A percentile compares a stretch with the other conserved stretches of the same genome.
Conservation (phyloP, 2,329 filamentous ascomycete species). For the Dactylellina parvicollis region DNA sequence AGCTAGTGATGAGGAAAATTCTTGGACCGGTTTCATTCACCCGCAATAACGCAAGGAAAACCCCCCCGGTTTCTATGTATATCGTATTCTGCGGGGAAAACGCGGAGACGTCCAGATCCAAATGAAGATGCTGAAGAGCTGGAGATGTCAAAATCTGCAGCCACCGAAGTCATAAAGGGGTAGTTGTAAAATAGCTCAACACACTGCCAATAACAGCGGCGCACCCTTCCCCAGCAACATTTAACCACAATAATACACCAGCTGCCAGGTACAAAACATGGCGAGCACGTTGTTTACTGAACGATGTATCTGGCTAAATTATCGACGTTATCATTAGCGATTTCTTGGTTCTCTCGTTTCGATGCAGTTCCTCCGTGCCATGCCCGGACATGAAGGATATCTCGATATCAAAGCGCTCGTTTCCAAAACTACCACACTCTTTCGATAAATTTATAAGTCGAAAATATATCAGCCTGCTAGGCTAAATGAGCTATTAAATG, state of each 20-base stretch:
- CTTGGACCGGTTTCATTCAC: not conserved
- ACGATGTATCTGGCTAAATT: conserved; percentile 34
- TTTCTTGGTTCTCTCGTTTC: conserved; percentile 43
- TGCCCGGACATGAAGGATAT: not conserved
- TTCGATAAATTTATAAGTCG: not conserved
- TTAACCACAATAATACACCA: not conserved
- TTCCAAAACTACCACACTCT: not conserved
- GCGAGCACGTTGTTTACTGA: conserved; percentile 39
- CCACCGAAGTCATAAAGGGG: conserved; percentile 25
- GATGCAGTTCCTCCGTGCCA: not conserved
- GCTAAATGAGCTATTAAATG: conserved; percentile 30
- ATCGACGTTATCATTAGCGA: conserved; percentile 41
- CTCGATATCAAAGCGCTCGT: conserved; percentile 15
- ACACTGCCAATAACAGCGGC: conserved; percentile 16
- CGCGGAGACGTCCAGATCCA: conserved; percentile 20
- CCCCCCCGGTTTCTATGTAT: not conserved
- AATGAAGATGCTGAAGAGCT: not conserved
- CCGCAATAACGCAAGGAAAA: not conserved
- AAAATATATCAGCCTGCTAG: conserved; percentile 29
- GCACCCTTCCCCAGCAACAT: not conserved
- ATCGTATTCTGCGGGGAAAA: conserved; percentile 15
- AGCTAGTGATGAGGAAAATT: not conserved
- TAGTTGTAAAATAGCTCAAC: conserved; percentile 38
- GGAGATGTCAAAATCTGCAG: not conserved
- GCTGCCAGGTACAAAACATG: conserved; percentile 19